Evolutionary conservation across 2,329 filamentous ascomycete genomes (phyloP).

Genomic region (Canariomyces notabilis): DNA sequence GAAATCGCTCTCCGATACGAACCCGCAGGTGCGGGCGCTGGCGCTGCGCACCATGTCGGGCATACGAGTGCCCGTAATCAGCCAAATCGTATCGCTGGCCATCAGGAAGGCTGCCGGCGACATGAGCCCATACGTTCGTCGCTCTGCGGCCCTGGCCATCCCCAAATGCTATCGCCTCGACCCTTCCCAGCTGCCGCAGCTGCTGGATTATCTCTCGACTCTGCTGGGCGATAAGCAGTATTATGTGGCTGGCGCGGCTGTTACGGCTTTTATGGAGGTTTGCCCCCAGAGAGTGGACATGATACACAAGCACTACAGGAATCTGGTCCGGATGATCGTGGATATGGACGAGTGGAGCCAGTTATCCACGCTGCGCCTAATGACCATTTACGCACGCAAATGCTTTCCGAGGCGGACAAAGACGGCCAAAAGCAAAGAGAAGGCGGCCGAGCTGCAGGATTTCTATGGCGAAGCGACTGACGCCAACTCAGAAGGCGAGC

Average conservation of each 20-base stretch:
- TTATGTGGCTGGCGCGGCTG: constrained; percentile 91
- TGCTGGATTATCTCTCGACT: constrained; percentile 73
- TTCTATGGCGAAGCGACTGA: constrained; percentile 72
- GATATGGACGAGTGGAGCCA: constrained; percentile 99
- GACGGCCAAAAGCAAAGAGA: constrained; percentile 43
- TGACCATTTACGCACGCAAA: constrained; percentile 78
- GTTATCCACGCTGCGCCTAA: constrained; percentile 71
- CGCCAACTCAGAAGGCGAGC: constrained; percentile 40
- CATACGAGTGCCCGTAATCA: constrained; percentile 95
- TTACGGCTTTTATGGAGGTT: constrained; percentile 81
- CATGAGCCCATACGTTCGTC: constrained; percentile 91
- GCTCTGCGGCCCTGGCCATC: constrained; percentile 86
- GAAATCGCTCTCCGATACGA: constrained; percentile 89
- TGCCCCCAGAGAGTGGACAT: constrained; percentile 85
- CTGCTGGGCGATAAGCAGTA: constrained; percentile 89
- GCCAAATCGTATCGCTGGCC: constrained; percentile 90
- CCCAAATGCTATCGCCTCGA: constrained; percentile 94
- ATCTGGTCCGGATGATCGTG: constrained; percentile 80
- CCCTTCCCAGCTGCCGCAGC: constrained; percentile 74
- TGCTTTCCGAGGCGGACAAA: constrained; percentile 75
- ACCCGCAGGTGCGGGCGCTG: constrained; percentile 84
- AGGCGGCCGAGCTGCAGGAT: constrained; percentile 51
- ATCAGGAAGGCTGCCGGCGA: constrained; percentile 92
- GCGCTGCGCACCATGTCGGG: constrained; percentile 95
- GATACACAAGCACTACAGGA: constrained; percentile 84